phyloP scores from a whole-genome alignment of 352 stramenopile species.

The Globisporangium perplexum region DNA sequence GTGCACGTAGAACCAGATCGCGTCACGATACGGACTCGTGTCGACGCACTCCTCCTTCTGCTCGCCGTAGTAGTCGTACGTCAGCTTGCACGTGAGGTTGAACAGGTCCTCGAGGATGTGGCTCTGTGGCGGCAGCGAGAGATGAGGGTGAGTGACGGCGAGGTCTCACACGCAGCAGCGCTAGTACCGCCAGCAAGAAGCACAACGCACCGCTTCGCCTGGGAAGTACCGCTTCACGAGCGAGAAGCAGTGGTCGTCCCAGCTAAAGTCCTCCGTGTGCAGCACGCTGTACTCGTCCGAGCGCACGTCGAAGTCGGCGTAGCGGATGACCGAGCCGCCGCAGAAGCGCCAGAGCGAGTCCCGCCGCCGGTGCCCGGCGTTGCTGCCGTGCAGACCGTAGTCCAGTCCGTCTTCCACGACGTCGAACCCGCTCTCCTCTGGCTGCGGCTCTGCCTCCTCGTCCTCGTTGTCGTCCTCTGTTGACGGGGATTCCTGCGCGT shows the following conservation, averaged over 20 bases:
- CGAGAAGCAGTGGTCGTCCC: conserved; percentile 86
- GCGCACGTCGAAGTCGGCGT: conserved; percentile 83
- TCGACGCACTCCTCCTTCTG: conserved; percentile 59
- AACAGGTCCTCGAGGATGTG: conserved; percentile 86
- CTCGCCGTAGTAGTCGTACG: conserved; percentile 69
- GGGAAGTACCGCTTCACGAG: conserved; percentile 83
- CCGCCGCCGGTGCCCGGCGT: conserved; percentile 24
- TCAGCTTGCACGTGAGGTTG: conserved; percentile 81
- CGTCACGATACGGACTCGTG: conserved; percentile 75
- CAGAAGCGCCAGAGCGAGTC: conserved; percentile 83
- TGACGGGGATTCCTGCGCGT: not conserved
- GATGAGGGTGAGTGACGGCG: not conserved
- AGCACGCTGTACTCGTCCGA: conserved; percentile 76
- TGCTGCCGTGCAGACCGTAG: conserved; percentile 30
- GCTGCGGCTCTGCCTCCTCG: conserved; percentile 22
- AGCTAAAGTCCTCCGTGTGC: conserved; percentile 87
- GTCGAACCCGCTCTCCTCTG: conserved; percentile 33
- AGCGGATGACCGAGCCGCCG: conserved; percentile 69
- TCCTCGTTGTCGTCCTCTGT: conserved; percentile 11
- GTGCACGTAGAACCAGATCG: conserved; percentile 87
- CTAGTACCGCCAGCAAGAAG: not conserved
- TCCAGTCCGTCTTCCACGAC: conserved; percentile 50
- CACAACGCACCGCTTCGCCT: conserved; percentile 33
- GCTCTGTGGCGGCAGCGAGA: conserved; percentile 2
- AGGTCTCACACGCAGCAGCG: not conserved